Evolutionary conservation across 2,329 filamentous ascomycete species (phyloP), one percentile per base, ranked within the genome.

Genomic region (Aspergillus sp.): DNA sequence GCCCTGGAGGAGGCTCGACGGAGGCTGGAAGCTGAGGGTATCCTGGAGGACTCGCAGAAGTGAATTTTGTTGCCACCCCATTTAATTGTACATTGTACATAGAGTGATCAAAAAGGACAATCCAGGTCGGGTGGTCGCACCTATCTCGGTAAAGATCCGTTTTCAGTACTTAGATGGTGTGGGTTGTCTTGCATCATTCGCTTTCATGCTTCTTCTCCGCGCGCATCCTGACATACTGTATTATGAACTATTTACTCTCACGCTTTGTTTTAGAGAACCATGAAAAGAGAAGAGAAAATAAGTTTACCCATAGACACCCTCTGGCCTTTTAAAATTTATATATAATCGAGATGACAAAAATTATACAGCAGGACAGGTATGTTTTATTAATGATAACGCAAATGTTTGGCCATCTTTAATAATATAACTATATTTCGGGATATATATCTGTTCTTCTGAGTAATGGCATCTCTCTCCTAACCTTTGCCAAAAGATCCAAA

Each of bases 1-100:
- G 95, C 95, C 62, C 86, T 99, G 44, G 95, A 99, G 80, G 95
- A 99, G 81, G 95, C 95, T 53, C 86, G 95, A 73, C 86, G 95
- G 81, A 86, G 95, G 81, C 87, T 99, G 84, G 95, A 99, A 81
- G 89, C 87, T 60, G 95, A 99, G 82, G 95, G 95, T 59, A 93
- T 98, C 73, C 80, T 98, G 72, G 86, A 90, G 71, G 93, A 97
- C 70, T 89, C 90, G 66, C 77, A 84, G 67, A 83, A 85, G 79
- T 70, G 68, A 70, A 70, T 56, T 46, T 58, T 50, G 55, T 60
- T 56, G 44, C 33, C 19, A 46, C 55, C 57, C 61, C 55, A 58
- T 62, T 66, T 63, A 60, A 63, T 66, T 73, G 71, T 73, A 72
- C 71, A 63, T 61, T 77, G 73, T 77, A 76, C 73, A 77, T 76